Base-by-base conservation (phyloP, 2,329 filamentous ascomycete species). In the Metarhizium robertsii region DNA sequence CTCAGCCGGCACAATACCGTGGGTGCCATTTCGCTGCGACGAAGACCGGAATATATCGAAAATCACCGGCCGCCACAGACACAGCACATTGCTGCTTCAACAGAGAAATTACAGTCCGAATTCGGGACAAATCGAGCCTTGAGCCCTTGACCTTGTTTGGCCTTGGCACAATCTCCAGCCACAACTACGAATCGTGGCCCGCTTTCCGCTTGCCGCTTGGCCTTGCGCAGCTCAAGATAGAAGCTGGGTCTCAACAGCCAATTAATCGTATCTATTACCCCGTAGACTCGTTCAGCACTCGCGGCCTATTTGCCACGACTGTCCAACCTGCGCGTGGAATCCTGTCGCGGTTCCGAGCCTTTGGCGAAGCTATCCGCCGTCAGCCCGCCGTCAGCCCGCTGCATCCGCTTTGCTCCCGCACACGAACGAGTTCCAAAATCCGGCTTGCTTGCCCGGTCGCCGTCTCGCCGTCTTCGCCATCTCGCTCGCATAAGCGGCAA, bases 101-200 rank as follows among this genome's bases (percentile, higher is more conserved):
- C 32, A 11, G 10, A 34, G 10, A 34, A 34, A 34, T 8, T 11
- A 8, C 32, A 11, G 6, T 11, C 32, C 10, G 32, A 7, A 7
- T 2, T 34, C 32, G 6, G 32, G 32, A 34, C 32, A 34, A 11
- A 11, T 34, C 32, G 32, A 34, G 32, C 32, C 32, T 34, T 34
- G 43, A 40, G 14, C 13, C 38, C 45, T 30, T 29, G 45, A 18
- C 10, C 45, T 45, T 29, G 45, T 34, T 38, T 53, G 25, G 25
- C 46, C 40, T 49, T 53, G 52, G 42, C 38, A 56, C 55, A 36
- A 8, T 8, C 49, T 55, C 55, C 55, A 57, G 54, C 55, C 59
- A 60, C 54, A 54, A 18, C 49, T 29, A 45, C 55, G 40, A 53
- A 55, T 51, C 53, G 32, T 52, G 29, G 45, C 32, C 34, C 48